Conservation (phyloP, 2,329 filamentous ascomycete species). For the Coniochaeta ligniaria region DNA sequence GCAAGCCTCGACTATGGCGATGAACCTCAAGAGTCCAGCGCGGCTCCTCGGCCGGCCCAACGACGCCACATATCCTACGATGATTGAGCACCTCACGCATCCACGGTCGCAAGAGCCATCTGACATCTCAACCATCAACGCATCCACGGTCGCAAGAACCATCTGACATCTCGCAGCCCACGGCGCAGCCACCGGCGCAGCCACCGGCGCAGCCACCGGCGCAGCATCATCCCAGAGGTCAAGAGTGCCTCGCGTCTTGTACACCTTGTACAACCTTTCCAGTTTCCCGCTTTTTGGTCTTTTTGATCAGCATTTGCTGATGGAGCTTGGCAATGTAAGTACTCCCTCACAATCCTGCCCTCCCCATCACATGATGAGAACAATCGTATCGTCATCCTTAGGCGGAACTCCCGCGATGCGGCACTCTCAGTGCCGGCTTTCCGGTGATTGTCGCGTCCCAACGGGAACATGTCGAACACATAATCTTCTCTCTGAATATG, state of each 20-base stretch:
- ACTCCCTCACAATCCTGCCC: neutral
- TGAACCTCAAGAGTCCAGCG: slow-evolving; percentile 14
- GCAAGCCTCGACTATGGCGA: slow-evolving; percentile 55
- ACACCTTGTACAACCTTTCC: neutral
- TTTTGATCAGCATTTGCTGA: neutral
- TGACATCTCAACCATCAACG: too few species aligned
- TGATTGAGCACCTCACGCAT: slow-evolving; percentile 18
- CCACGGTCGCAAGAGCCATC: too few species aligned
- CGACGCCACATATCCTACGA: slow-evolving; percentile 41
- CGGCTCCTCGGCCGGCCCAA: slow-evolving; percentile 21
- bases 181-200: too few species aligned
- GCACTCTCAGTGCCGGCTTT: slow-evolving; percentile 21
- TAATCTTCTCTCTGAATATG: slow-evolving; percentile 2
- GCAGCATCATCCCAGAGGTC: neutral
- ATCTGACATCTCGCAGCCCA: too few species aligned
- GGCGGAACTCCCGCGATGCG: slow-evolving; percentile 53
- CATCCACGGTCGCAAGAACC: too few species aligned
- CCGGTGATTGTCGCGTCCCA: slow-evolving; percentile 8
- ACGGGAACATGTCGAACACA: slow-evolving; percentile 1
- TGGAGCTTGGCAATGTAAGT: slow-evolving; percentile 9
- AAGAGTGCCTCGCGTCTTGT: neutral
- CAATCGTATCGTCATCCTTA: slow-evolving; percentile 93
- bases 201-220: too few species aligned
- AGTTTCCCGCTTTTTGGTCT: neutral
- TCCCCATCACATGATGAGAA: slow-evolving; percentile 66